phyloP scores from a whole-genome alignment of 169 alveolate genomes.

The Eimeria tenella region DNA sequence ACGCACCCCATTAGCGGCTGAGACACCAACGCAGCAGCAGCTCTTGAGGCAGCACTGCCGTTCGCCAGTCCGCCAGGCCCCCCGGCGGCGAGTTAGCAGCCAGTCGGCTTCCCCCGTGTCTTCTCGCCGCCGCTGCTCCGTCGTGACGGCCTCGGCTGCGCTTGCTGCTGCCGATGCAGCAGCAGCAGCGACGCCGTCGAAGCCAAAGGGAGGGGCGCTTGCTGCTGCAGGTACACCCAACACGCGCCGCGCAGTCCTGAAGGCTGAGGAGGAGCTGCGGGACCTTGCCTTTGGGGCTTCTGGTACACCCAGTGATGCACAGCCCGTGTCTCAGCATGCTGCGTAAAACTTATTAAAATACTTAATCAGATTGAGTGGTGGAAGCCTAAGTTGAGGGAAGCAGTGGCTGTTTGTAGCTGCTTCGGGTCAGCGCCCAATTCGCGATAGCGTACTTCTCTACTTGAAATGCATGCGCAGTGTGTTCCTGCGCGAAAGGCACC shows the following conservation, averaged over 20 bases:
- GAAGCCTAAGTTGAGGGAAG: too few species aligned
- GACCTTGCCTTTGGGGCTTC: not conserved
- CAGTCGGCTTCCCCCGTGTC: conserved; percentile 38
- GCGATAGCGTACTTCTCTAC: too few species aligned
- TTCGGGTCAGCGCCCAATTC: too few species aligned
- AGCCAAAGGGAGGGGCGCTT: conserved; percentile 37
- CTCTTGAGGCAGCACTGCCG: not conserved
- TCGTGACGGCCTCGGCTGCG: conserved; percentile 25
- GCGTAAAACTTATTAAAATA: too few species aligned
- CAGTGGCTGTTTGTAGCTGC: too few species aligned
- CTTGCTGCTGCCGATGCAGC: conserved; percentile 70
- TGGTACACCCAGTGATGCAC: not conserved
- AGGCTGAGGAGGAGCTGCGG: conserved; percentile 13
- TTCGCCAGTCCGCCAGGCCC: conserved; percentile 51
- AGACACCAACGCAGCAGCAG: not conserved
- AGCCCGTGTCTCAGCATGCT: not conserved
- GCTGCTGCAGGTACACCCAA: conserved; percentile 55
- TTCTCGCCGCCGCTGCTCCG: conserved; percentile 56
- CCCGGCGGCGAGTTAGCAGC: conserved; percentile 61
- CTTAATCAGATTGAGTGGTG: not conserved
- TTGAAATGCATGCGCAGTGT: too few species aligned
- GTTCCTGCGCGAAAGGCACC: too few species aligned
- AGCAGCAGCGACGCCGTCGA: conserved; percentile 39
- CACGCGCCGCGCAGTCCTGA: conserved; percentile 37
- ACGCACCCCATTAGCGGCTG: not conserved